Base-by-base conservation (phyloP, 345 rosid genomes). In the Populus alba region DNA sequence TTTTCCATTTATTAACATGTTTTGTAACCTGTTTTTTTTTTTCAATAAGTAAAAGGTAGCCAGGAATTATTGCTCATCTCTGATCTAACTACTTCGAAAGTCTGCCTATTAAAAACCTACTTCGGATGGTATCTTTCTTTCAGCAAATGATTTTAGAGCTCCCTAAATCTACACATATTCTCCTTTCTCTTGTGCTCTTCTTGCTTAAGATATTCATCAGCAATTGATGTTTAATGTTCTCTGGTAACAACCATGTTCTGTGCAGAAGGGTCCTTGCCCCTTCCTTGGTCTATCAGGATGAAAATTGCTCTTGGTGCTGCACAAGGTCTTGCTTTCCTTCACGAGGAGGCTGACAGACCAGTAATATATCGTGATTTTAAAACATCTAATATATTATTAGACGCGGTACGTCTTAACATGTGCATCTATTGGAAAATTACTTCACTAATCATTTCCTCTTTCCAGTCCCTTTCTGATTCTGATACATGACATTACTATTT, bases 281-380 rank as follows among this genome's bases (percentile, higher is more conserved):
- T 84, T 75, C 87, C 84, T 7, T 86, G 88, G 88, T 67, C 85
- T 68, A 83, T 81, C 72, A 83, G 88, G 78, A 83, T 86, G 88
- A 83, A 83, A 73, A 83, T 86, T 73, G 86, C 86, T 23, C 82
- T 80, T 75, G 88, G 86, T 33, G 88, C 88, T 38, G 88, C 86
- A 37, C 79, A 79, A 57, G 86, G 88, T 70, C 88, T 86, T 39
- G 84, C 87, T 8, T 85, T 85, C 69, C 85, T 85, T 53, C 87
- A 85, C 9, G 85, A 82, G 63, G 86, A 75, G 71, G 85, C 87
- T 33, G 85, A 85, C 66, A 85, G 83, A 77, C 80, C 87, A 16
- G 85, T 85, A 63, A 85, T 85, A 27, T 85, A 85, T 80, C 87
- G 87, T 9, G 87, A 85, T 74, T 80, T 85, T 76, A 85, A 85